phyloP scores from a whole-genome alignment of 139 green algal species.

The Auxenochlorella pyrenoidosa region DNA sequence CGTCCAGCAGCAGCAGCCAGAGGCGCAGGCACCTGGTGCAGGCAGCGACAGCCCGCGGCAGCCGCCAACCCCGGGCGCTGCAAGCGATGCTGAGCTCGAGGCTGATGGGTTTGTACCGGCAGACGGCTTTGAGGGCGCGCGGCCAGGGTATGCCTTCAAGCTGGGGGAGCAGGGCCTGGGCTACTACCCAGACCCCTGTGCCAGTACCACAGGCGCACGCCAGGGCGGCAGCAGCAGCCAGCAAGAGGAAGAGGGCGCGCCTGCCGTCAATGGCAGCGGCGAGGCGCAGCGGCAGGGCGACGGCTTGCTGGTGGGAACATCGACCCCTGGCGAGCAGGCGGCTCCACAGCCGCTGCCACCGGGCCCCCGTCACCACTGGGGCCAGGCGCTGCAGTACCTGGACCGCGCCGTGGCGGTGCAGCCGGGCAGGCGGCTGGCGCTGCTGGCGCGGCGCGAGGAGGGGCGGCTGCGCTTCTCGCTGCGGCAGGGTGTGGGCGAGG shows the following conservation, averaged over 20 bases:
- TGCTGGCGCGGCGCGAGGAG: conserved; percentile 68
- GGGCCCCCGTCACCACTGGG: conserved; percentile 61
- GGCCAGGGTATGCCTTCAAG: conserved; percentile 46
- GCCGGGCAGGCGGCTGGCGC: conserved; percentile 54
- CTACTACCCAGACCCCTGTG: conserved; percentile 46
- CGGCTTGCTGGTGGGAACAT: neutral
- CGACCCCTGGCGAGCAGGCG: neutral
- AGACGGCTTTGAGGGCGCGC: conserved; percentile 28
- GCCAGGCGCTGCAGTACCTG: conserved; percentile 83
- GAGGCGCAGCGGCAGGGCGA: neutral
- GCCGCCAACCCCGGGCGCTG: neutral
- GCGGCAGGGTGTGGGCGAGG: conserved; percentile 63
- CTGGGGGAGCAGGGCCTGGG: conserved; percentile 42
- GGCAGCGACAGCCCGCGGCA: neutral
- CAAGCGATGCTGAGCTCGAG: no score
- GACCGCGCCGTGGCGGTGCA: conserved; percentile 51
- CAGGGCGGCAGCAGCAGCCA: neutral
- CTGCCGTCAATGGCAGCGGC: neutral
- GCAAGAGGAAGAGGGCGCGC: neutral
- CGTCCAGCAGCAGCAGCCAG: neutral
- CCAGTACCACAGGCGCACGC: neutral
- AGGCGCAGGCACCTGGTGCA: neutral
- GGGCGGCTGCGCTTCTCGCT: conserved; percentile 56
- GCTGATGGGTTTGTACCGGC: conserved; percentile 27
- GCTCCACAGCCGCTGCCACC: neutral